Percentiles rank a stretch among this genome's conserved stretches.
Evolutionary conservation across 139 green algal genomes (phyloP).

Genomic region (Tetradesmus lagerheimii): DNA sequence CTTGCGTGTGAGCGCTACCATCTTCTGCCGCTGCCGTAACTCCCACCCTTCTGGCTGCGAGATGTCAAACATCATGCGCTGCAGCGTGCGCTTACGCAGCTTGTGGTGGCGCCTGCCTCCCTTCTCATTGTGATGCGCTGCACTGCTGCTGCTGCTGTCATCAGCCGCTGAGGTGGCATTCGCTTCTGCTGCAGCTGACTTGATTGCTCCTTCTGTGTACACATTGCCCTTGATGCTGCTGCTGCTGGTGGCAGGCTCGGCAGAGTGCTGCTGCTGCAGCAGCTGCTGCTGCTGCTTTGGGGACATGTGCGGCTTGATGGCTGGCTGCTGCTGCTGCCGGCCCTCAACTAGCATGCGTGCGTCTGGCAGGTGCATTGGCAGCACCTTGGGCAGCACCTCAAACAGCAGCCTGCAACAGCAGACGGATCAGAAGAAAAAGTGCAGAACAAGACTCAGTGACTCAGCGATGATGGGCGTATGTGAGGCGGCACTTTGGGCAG

Average conservation of each 20-base stretch:
- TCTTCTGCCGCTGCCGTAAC: background rate
- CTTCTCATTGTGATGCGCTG: background rate
- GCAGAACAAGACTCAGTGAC: no score
- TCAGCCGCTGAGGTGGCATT: no score
- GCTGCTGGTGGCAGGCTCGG: background rate
- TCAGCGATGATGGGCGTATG: no score
- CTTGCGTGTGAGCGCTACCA: background rate
- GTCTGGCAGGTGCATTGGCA: slow-evolving; percentile 38
- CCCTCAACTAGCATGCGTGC: background rate
- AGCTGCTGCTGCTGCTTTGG: background rate
- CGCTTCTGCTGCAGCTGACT: background rate
- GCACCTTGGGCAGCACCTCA: background rate
- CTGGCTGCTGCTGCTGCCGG: background rate
- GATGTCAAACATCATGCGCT: slow-evolving; percentile 11
- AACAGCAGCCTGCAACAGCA: slow-evolving; percentile 21
- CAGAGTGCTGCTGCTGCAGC: background rate
- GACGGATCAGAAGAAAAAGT: background rate
- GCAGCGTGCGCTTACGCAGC: slow-evolving; percentile 24
- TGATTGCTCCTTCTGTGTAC: background rate
- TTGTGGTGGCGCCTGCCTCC: background rate
- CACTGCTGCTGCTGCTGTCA: slow-evolving; percentile 5
- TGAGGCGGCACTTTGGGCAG: background rate
- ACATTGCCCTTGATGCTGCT: slow-evolving; percentile 35
- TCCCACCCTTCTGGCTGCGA: slow-evolving; percentile 9
- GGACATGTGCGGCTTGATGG: background rate